Conservation (phyloP, 169 alveolate species). For the Toxoplasma gondii region DNA sequence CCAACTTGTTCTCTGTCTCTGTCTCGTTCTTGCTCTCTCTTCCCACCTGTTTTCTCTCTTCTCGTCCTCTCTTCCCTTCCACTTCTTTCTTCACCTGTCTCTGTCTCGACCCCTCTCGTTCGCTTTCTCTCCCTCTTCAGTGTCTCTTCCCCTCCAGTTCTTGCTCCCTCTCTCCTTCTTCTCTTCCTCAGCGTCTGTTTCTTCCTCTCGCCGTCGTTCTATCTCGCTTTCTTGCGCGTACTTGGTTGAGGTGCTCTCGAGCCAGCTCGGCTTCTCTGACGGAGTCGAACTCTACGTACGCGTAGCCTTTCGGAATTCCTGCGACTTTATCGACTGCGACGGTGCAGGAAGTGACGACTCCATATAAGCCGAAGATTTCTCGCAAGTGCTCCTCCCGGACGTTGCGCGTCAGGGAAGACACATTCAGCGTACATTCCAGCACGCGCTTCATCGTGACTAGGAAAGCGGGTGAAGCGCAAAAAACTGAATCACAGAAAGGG, state of each 20-base stretch:
- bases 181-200: background rate
- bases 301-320: conserved; percentile 68
- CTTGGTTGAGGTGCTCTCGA: conserved; percentile 56
- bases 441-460: conserved; percentile 50
- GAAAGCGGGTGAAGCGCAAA: background rate
- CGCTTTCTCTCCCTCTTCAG: too few species aligned
- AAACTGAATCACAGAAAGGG: background rate
- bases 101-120: too few species aligned
- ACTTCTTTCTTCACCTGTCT: too few species aligned
- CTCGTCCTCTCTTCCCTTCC: background rate
- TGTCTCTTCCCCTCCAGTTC: background rate
- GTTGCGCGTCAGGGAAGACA: conserved; percentile 63
- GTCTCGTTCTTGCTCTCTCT: too few species aligned
- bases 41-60: too few species aligned
- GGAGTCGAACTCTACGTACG: conserved; percentile 65
- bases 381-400: conserved; percentile 63
- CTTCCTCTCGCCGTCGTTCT: background rate
- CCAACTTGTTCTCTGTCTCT: too few species aligned
- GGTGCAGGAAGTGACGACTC: conserved; percentile 45
- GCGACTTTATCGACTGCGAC: conserved; percentile 61
- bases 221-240: background rate
- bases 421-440: conserved; percentile 65
- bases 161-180: too few species aligned
- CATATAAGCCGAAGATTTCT: conserved; percentile 68
- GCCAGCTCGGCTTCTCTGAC: conserved; percentile 64